Percentiles rank a stretch among this genome's conserved stretches.
Evolutionary conservation across 2,329 filamentous ascomycete genomes (phyloP).

Genomic region (Myotisia sp.): DNA sequence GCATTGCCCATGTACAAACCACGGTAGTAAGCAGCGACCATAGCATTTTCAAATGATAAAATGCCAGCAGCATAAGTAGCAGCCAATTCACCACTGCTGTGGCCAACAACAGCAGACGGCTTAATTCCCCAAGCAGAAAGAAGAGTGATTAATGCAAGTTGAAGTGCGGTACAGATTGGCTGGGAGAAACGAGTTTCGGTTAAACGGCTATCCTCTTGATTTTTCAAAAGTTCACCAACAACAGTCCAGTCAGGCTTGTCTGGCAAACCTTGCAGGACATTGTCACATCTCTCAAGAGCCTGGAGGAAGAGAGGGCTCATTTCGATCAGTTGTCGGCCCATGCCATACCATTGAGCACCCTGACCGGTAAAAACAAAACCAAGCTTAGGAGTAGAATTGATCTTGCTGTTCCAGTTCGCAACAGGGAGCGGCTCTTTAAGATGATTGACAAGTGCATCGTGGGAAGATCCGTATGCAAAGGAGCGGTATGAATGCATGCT

Average conservation of each 20-base stretch:
- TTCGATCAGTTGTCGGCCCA: conserved; percentile 21
- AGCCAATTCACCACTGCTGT: conserved; percentile 28
- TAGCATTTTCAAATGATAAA: conserved; percentile 23
- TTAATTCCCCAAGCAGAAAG: conserved; percentile 21
- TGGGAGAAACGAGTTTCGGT: conserved; percentile 7
- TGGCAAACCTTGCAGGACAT: conserved; percentile 1
- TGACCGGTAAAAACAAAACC: conserved; percentile 28
- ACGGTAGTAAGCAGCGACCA: conserved; percentile 7
- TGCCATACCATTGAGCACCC: conserved; percentile 24
- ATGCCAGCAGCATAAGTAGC: conserved; percentile 26
- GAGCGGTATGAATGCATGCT: conserved; percentile 6
- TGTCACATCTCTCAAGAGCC: conserved; percentile 3
- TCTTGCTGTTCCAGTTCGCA: conserved; percentile 15
- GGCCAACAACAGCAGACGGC: conserved; percentile 19
- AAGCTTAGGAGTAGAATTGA: conserved; percentile 8
- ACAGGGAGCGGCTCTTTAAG: conserved; percentile 14
- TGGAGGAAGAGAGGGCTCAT: conserved; percentile 4
- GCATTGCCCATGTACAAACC: conserved; percentile 6
- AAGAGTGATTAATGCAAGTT: conserved; percentile 26
- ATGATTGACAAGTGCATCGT: conserved; percentile 1
- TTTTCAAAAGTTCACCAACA: conserved; percentile 3
- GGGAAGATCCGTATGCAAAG: conserved; percentile 1
- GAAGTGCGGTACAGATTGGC: conserved; percentile 7
- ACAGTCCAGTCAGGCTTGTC: conserved; percentile 5
- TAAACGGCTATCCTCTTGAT: conserved; percentile 5